Evolutionary conservation across 306 rosid species (phyloP), one percentile per base, ranked within the genome.

Genomic region (Corylus americana): DNA sequence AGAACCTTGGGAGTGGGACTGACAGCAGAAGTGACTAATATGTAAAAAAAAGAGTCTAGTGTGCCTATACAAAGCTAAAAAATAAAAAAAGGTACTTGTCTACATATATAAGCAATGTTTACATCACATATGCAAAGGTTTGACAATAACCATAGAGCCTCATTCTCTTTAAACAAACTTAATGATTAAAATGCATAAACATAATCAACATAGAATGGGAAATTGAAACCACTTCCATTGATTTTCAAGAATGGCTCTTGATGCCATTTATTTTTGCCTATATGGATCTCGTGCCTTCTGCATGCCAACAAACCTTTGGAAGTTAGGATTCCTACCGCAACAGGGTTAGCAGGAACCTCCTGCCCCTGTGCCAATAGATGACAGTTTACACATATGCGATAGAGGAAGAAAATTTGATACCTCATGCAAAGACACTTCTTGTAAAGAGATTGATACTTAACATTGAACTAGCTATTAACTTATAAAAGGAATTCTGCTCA

Each of bases 401-500:
- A 16, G 16, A 12, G 14, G 76, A 81, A 5, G 2, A 68, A 49
- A 8, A 51, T 77, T 57, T 37, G 29, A 42, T 29, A 78, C 70
- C 71, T 67, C 42, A 77, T n/a, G 17, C 68, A 51, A 57, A 61
- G 25, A 77, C 37, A 63, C 20, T 9, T 55, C 49, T 27, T 12
- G 39, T 29, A 71, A 81, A 76, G 10, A 79, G 49, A 20, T 45
- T 31, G 72, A 61, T 35, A 9, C 8, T 17, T 17, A 16, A 75
- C 42, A 70, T 57, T 61, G 31, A 48, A 75, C 73, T 63, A 79
- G 53, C 14, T 49, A 49, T 18, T 29, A 31, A 61, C 45, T 42
- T 25, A 17, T 29, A 7, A 74, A 82, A 58, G 70, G 44, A 80
- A 58, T 70, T 83, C 53, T 70, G 37, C 92, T 83, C 84, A 95